These are phyloP conservation scores for Hortaea sp. DNA, from an alignment of 2,329 filamentous ascomycete genomes.

Conservation along the genomic window DNA sequence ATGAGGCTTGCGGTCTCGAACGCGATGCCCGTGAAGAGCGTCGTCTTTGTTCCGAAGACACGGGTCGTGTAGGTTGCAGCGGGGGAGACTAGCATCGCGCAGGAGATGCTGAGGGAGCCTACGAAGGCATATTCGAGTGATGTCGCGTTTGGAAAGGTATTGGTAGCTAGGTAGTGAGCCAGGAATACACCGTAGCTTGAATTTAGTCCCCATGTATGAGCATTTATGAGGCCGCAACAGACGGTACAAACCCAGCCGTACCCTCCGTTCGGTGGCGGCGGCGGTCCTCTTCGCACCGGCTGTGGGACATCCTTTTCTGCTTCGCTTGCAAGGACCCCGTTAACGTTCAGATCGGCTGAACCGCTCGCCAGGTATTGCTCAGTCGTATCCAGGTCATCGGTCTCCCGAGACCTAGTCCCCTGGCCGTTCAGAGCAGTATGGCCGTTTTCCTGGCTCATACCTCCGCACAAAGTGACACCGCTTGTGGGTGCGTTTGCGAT, in stretches of 20 bases:
- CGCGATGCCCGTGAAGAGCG: slow-evolving; percentile 54
- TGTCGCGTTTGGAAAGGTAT: slow-evolving; percentile 53
- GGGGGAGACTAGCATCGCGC: slow-evolving; percentile 58
- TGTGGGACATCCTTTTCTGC: neutral
- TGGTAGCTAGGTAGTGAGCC: slow-evolving; percentile 59
- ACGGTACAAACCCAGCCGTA: slow-evolving; percentile 50
- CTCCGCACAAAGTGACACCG: too few relatives aligned
- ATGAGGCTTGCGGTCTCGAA: slow-evolving; percentile 57
- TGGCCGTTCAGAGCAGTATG: too few relatives aligned
- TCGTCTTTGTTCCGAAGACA: slow-evolving; percentile 51
- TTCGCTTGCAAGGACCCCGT: neutral
- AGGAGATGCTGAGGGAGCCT: slow-evolving; percentile 58
- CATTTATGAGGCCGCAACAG: slow-evolving; percentile 35
- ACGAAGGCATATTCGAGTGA: slow-evolving; percentile 65
- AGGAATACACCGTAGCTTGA: slow-evolving; percentile 61
- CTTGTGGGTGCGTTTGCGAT: too few relatives aligned
- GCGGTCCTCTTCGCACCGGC: neutral
- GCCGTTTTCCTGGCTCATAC: too few relatives aligned
- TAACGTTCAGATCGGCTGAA: neutral
- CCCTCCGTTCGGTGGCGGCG: slow-evolving; percentile 35
- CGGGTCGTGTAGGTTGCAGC: slow-evolving; percentile 54
- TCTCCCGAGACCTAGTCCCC: too few relatives aligned
- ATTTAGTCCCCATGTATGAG: slow-evolving; percentile 36
- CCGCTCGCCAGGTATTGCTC: neutral
- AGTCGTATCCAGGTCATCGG: too few relatives aligned